These are phyloP conservation scores for Leishmania martiniquensis DNA, from an alignment of 208 protist genomes.

Conservation along the genomic window DNA sequence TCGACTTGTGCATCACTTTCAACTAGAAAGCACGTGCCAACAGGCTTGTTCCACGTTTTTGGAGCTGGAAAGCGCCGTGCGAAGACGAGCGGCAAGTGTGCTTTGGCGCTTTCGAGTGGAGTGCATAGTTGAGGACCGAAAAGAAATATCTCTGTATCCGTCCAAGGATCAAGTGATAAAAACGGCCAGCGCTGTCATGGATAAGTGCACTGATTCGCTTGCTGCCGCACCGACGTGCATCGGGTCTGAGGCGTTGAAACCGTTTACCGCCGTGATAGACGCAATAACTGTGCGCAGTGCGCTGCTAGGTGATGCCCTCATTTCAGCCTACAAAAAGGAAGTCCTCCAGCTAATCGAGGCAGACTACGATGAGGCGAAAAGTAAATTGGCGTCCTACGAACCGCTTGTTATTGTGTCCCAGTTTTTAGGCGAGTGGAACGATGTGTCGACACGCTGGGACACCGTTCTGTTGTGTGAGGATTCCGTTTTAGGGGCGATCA, in stretches of 20 bases:
- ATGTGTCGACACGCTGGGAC: slow-evolving; percentile 30
- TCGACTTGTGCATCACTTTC: slow-evolving; percentile 79
- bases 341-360: slow-evolving; percentile 26
- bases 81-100: slow-evolving; percentile 36
- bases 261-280: slow-evolving; percentile 6
- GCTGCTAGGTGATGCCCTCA: slow-evolving; percentile 24
- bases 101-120: slow-evolving; percentile 77
- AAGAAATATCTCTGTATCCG: slow-evolving; percentile 51
- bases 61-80: slow-evolving; percentile 47
- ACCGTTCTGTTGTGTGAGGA: slow-evolving; percentile 12
- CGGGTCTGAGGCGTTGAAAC: slow-evolving; percentile 23
- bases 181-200: slow-evolving; percentile 39
- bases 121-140: slow-evolving; percentile 47
- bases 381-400: slow-evolving; percentile 43
- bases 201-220: slow-evolving; percentile 38
- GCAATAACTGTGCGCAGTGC: slow-evolving; percentile 14
- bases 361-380: slow-evolving; percentile 43
- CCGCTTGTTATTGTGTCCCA: slow-evolving; percentile 24
- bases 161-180: slow-evolving; percentile 41
- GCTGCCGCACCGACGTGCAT: slow-evolving; percentile 32
- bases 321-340: slow-evolving; percentile 28
- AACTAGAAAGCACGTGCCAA: slow-evolving; percentile 74
- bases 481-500: slow-evolving; percentile 24
- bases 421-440: slow-evolving; percentile 47
- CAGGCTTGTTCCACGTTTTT: slow-evolving; percentile 64